phyloP scores from a whole-genome alignment of 306 rosid genomes.

The Vicia villosa region DNA sequence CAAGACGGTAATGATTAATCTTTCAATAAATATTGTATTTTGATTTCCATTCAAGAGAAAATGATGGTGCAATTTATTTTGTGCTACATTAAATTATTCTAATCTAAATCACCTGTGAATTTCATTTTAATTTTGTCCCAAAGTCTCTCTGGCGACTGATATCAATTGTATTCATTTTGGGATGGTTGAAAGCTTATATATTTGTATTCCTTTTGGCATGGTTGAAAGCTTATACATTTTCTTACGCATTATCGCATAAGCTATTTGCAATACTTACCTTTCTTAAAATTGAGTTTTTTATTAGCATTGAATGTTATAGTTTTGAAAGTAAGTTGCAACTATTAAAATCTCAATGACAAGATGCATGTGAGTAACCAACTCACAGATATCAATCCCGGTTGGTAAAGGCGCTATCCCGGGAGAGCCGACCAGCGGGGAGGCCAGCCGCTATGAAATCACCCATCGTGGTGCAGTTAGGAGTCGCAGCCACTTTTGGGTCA shows the following conservation, averaged over 20 bases:
- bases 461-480: too few relatives aligned
- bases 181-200: not conserved
- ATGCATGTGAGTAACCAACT: not conserved
- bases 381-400: too few relatives aligned
- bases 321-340: not conserved
- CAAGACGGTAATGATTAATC: slow-evolving; percentile 61
- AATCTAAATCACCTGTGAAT: not conserved
- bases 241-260: slow-evolving; percentile 10
- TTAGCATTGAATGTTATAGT: not conserved
- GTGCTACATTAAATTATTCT: slow-evolving; percentile 11
- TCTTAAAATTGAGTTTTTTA: slow-evolving; percentile 2
- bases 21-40: slow-evolving; percentile 19
- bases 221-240: not conserved
- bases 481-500: too few relatives aligned
- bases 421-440: too few relatives aligned
- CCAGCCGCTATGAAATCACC: too few relatives aligned
- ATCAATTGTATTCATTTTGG: not conserved
- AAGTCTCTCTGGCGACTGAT: slow-evolving; percentile 5
- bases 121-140: slow-evolving; percentile 14
- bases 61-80: slow-evolving; percentile 11
- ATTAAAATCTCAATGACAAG: not conserved
- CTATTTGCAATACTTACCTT: slow-evolving; percentile 20
- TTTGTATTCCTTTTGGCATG: not conserved
- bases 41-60: slow-evolving; percentile 25
- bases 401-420: too few relatives aligned